Evolutionary conservation across 2,329 filamentous ascomycete species (phyloP), one percentile per base, ranked within the genome.

Genomic region (Claviceps sp.): DNA sequence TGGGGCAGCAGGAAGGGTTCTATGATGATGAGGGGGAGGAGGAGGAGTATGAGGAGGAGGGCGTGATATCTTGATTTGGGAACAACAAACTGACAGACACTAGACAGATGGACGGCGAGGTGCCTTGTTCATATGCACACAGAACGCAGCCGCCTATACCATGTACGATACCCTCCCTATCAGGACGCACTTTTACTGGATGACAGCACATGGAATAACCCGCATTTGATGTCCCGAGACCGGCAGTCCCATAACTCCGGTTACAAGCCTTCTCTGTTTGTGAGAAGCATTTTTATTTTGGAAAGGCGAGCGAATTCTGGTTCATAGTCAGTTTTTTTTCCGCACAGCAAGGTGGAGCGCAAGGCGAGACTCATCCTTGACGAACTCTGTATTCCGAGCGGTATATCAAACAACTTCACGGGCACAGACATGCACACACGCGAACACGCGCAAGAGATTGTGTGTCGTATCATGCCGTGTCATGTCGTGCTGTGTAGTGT

Each of bases 261-360:
- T 43, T 22, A 24, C 30, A 11, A 34, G 30, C 30, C 30, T 24
- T 43, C 5, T 43, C 22, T 43, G 3, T 43, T 24, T 43, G 13
- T 43, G 37, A 40, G 16, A 14, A 40, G 14, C 14, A 2, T 20
- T 26, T 20, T 30, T n/a, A 26, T 14, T 22, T 30, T 46, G 30
- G 30, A 11, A 34, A 11, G 9, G 9, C 30, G 30, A 34, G 30
- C 30, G 9, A 34, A 34, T 34, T 34, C 9, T 11, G 30, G 16
- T 41, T 22, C 30, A 16, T 5, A 34, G 24, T 24, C 51, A 16
- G 18, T 18, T 62, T 78, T 78, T 34, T 34, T 62, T 78, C 78
- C 81, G 81, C 81, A 81, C 78, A 79, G 79, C 79, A 75, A 79
- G 81, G 81, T 84, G 81, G 80, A 84, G 81, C 79, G 78, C 80